Base-by-base conservation (phyloP, 1,284 basidiomycete species). In the Trichosporon sp. region DNA sequence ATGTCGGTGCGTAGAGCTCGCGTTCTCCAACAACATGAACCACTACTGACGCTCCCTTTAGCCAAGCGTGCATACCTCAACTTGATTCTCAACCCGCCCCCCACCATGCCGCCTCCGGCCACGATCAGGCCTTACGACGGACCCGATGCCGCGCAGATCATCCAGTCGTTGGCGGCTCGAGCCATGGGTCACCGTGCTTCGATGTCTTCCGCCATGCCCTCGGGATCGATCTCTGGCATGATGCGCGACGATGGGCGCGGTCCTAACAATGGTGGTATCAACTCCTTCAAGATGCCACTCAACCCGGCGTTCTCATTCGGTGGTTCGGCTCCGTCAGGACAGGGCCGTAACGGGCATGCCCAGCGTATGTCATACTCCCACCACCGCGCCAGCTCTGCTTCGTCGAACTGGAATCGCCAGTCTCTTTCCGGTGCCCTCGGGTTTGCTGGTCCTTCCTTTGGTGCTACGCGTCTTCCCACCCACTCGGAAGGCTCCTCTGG, bases 1-100 rank as follows among this genome's bases (percentile, higher is more conserved):
- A 74, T 32, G 74, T 80, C 25, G 83, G 84, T 84, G 65, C 70
- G 83, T 78, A 4, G 3, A 16, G 21, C 7, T 13, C 25, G 37
- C 21, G 16, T 4, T 2, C 19, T 7, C 13, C 14, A 57, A n/a
- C 33, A 1, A 8, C 8, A 27, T 16, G n/a, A 19, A 23, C 36
- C 7, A 37, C 9, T 10, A 13, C 21, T 58, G 37, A 44, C 57
- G 14, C 57, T 31, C 11, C 49, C 56, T 33, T 5, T 78, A 89
- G 90, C 90, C 64, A 99, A 99, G 82, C 90, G 92, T 72, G 95
- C 95, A 62, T 99, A 97, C 82, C 87, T 97, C 44, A 85, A 88
- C 66, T 87, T 91, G 36, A 84, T 96, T 71, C 89, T 92, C 44
- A 87, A 87, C 78, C 89, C 93, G 62, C 91, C 93, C 58, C 75